Percentiles rank a stretch among this genome's conserved stretches.
These are phyloP conservation scores for Neoboletus magnificus DNA, from an alignment of 768 basidiomycete genomes.

Conservation along the genomic window DNA sequence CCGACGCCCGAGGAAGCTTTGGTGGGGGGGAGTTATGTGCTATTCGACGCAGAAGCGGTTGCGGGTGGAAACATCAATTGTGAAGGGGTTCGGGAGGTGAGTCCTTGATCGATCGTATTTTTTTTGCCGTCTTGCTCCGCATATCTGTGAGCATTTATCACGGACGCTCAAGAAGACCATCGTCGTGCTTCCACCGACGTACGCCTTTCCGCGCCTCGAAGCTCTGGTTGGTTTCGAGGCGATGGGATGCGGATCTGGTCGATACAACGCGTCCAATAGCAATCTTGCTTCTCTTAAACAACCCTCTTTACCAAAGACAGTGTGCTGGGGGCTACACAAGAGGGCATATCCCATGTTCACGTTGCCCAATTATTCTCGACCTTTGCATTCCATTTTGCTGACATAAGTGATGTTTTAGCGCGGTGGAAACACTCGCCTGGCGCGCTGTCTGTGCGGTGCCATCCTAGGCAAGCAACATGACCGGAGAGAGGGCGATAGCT, in stretches of 20 bases:
- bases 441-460: conserved; percentile 83
- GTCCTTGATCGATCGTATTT: conserved; percentile 31
- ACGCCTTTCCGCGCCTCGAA: conserved; percentile 36
- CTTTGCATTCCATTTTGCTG: conserved; percentile 17
- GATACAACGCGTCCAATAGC: conserved; percentile 95
- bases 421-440: conserved; percentile 59
- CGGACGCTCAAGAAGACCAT: conserved; percentile 93
- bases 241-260: conserved; percentile 48
- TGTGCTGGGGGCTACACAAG: conserved; percentile 87
- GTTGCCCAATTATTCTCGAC: conserved; percentile 2
- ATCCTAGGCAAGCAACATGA: conserved; percentile 69
- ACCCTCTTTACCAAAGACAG: conserved; percentile 73
- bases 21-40: conserved; percentile 86
- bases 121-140: conserved; percentile 2
- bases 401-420: conserved; percentile 36
- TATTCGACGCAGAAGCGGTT: conserved; percentile 66
- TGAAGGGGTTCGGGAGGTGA: conserved; percentile 41
- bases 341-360: conserved; percentile 54
- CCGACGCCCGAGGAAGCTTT: conserved; percentile 68
- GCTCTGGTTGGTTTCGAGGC: conserved; percentile 55
- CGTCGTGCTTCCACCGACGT: conserved; percentile 71
- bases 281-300: conserved; percentile 69
- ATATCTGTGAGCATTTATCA: not conserved
- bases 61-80: conserved; percentile 33
- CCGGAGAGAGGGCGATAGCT: conserved; percentile 33